Base-by-base conservation (phyloP, 2,329 filamentous ascomycete genomes). In the Cordyceps pruinosa region DNA sequence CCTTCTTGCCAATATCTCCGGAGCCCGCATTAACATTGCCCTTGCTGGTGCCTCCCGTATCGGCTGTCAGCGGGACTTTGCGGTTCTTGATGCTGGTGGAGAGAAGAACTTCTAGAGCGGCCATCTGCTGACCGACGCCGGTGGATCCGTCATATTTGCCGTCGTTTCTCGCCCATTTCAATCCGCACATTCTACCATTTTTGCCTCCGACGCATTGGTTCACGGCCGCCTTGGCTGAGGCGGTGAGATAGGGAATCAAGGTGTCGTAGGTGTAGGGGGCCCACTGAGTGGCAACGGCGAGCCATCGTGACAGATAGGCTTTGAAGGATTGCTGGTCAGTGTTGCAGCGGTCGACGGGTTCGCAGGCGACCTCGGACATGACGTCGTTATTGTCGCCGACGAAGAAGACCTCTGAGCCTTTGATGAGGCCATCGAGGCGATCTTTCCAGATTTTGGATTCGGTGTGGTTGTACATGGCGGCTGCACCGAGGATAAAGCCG, bases 41-140 rank as follows among this genome's bases (percentile, higher is more conserved):
- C 42, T 68, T 65, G 60, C 78, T 82, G 15, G 77, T 87, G 25
- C 86, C 86, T 51, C 86, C 86, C 1, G 71, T 82, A 4, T 71
- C 64, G 26, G 75, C 69, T 4, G 78, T 81, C 41, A 79, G 70
- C 0, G 79, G 77, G 1, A 70, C 66, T 0, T 63, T 57, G 10
- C 72, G 71, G 7, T 75, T 60, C 35, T 74, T 63, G 50, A 87
- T 79, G 67, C 86, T 75, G 63, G 82, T 85, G 37, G 79, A 78
- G 46, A 88, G 76, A 7, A 87, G 78, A 10, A 87, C 76, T 64
- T 88, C 83, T 67, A 89, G 73, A 2, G 82, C 84, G 1, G 82
- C 78, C 86, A 89, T 89, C 69, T 88, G 85, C 68, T 88, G 84
- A 5, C 86, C 86, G 2, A 88, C 79, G 7, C 85, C 86, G 7